Conservation (phyloP, 164 flowering plant species). For the Litsea cubeba region DNA sequence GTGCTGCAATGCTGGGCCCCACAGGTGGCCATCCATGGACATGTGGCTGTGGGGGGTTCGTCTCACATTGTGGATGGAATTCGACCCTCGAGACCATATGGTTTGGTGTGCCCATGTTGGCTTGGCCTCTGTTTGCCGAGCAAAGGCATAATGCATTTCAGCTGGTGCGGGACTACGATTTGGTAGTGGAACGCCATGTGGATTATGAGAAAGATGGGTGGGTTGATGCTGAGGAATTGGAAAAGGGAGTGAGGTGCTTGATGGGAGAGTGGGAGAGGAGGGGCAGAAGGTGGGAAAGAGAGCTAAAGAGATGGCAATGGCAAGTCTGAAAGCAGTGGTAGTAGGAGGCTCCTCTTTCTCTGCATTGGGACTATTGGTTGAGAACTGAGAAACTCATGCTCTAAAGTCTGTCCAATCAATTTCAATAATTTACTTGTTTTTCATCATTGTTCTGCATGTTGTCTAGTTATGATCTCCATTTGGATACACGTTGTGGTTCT, state of each 20-base stretch:
- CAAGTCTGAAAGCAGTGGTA: background rate
- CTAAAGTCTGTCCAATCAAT: too few species aligned
- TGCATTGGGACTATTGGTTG: background rate
- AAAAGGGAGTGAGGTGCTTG: slow-evolving; percentile 13
- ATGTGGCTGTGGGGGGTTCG: slow-evolving; percentile 4
- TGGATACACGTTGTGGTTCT: too few species aligned
- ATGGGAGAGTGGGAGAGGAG: slow-evolving; percentile 12
- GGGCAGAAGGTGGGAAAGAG: slow-evolving; percentile 7
- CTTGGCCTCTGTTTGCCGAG: slow-evolving; percentile 53
- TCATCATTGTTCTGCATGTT: too few species aligned
- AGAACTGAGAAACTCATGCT: background rate
- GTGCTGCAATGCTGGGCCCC: too few species aligned
- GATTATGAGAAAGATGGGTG: slow-evolving; percentile 8
- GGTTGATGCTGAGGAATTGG: slow-evolving; percentile 31
- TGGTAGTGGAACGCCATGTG: slow-evolving; percentile 26
- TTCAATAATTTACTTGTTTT: too few species aligned
- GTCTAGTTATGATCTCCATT: too few species aligned
- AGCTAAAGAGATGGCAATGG: background rate
- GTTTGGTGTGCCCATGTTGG: slow-evolving; percentile 26
- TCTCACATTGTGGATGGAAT: slow-evolving; percentile 18
- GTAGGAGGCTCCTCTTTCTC: slow-evolving; percentile 7
- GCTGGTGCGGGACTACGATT: slow-evolving; percentile 30
- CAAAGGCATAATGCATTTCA: slow-evolving; percentile 40
- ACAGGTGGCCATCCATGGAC: too few species aligned
- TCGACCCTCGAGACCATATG: slow-evolving; percentile 14